Evolutionary conservation across 2,329 filamentous ascomycete genomes (phyloP), one percentile per base, ranked within the genome.

Genomic region (Pseudogymnoascus sp.): DNA sequence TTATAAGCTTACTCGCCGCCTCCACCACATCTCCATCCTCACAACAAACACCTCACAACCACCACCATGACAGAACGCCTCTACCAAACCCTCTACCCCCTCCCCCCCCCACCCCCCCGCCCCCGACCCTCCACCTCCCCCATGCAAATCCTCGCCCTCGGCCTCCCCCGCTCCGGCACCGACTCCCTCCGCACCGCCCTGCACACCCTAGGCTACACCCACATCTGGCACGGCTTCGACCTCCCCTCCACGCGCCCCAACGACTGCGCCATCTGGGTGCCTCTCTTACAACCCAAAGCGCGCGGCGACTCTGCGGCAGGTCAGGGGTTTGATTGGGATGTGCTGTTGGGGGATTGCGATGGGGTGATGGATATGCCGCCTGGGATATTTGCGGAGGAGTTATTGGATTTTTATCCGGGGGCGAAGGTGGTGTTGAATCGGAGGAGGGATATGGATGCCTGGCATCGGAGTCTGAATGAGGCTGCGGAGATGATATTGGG

Each of bases 351-450:
- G 0, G 59, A 61, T 5, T 54, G 47, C 8, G 26, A 31, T 1
- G 47, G 47, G 26, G 68, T 73, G 1, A 72, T 71, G 5, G 76
- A 77, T 51, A 64, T 71, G 21, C 74, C 76, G 0, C 70, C 68
- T 5, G 65, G 63, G 5, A 64, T 70, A n/a, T 77, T 78, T 66
- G 71, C 68, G 3, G 68, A 69, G 29, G 76, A 78, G 54, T 66
- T 78, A 2, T 63, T 73, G 11, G 61, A 63, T 4, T 69, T 71
- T 1, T 77, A 77, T 61, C 76, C 76, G 0, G 68, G 73, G 0
- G 76, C 74, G 1, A 76, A 76, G 61, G 70, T 76, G 60, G 72
- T 76, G 7, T 64, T 76, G 29, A 71, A 69, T 2, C 66, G 66
- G 16, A 69, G 75, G 6, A 5, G n/a, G 7, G 70, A 72, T 61